phyloP scores from a whole-genome alignment of 768 basidiomycete genomes.

The Suillus discolor region DNA sequence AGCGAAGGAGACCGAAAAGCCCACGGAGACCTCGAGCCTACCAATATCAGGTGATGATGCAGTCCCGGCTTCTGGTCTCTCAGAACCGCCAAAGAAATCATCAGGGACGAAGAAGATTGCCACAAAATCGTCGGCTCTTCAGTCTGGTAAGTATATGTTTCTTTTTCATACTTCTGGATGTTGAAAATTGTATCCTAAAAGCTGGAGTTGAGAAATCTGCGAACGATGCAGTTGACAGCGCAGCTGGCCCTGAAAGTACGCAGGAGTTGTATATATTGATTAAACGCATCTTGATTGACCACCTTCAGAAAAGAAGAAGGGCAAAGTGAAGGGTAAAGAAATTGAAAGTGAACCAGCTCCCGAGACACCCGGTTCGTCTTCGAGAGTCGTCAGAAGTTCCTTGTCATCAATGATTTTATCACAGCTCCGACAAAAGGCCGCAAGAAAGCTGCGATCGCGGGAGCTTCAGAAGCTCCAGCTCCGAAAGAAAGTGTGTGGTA shows the following conservation, averaged over 20 bases:
- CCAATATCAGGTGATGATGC: background rate
- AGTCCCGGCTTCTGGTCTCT: background rate
- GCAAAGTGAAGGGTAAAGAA: background rate
- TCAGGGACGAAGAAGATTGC: background rate
- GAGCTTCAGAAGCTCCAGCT: background rate
- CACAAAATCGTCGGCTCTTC: background rate
- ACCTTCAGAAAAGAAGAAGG: background rate
- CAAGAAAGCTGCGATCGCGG: background rate
- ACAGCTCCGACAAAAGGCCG: background rate
- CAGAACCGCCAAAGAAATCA: background rate
- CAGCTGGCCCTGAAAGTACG: background rate
- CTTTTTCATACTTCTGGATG: background rate
- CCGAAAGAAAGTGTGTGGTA: constrained; percentile 5
- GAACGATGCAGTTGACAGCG: background rate
- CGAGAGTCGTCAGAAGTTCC: background rate
- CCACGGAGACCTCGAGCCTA: background rate
- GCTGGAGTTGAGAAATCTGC: background rate
- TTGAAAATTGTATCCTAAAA: background rate
- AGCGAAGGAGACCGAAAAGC: constrained; percentile 2
- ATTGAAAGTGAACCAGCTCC: background rate
- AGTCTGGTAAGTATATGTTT: background rate
- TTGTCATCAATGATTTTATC: background rate
- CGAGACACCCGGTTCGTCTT: background rate
- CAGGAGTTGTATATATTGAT: background rate
- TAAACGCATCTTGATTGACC: background rate